These are phyloP conservation scores for Eurotiales sp. DNA, from an alignment of 2,329 filamentous ascomycete genomes.

Conservation along the genomic window DNA sequence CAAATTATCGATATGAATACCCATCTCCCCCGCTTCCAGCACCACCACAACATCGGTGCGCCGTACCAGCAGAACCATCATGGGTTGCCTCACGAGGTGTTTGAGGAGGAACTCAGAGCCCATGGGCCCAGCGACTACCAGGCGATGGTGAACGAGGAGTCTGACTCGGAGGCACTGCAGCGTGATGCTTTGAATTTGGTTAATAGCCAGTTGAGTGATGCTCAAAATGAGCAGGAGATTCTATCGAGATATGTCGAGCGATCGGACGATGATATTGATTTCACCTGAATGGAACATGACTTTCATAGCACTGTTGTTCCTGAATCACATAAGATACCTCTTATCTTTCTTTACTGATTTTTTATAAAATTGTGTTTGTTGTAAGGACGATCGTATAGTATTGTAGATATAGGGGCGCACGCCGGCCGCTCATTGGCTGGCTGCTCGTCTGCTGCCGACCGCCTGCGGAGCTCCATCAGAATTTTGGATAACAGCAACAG, in stretches of 20 bases:
- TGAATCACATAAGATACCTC: background rate
- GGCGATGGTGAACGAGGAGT: constrained; percentile 40
- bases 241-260: constrained; percentile 37
- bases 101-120: constrained; percentile 38
- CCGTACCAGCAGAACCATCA: constrained; percentile 32
- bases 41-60: constrained; percentile 34
- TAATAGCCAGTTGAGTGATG: constrained; percentile 35
- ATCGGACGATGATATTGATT: constrained; percentile 34
- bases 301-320: background rate
- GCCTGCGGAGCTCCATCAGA: constrained; percentile 37
- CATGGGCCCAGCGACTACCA: constrained; percentile 38
- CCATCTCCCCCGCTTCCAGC: constrained; percentile 39
- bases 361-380: background rate
- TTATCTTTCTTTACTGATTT: background rate
- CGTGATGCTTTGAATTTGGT: constrained; percentile 38
- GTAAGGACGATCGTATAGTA: background rate
- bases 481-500: constrained; percentile 38
- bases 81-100: constrained; percentile 29
- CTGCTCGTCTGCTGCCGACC: constrained; percentile 25
- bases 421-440: constrained; percentile 30
- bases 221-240: constrained; percentile 40
- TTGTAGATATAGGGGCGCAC: background rate
- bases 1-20: constrained; percentile 55
- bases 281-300: constrained; percentile 18
- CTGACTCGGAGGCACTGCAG: constrained; percentile 34